Percentiles rank a stretch among this genome's conserved stretches.
These are phyloP conservation scores for Gloeophyllum trabeum DNA, from an alignment of 768 basidiomycete genomes.

Conservation along the genomic window DNA sequence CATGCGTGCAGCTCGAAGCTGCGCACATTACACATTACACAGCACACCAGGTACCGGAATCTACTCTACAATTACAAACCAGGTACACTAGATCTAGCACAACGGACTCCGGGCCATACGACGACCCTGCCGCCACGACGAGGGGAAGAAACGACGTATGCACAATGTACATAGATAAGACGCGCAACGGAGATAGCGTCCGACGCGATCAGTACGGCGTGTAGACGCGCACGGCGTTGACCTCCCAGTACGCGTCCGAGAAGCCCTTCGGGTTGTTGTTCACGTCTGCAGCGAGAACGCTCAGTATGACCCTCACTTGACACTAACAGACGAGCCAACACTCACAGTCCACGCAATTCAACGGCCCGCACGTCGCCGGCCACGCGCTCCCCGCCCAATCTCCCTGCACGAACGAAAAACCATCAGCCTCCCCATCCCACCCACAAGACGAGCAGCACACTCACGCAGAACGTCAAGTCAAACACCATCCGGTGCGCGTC, in stretches of 20 bases:
- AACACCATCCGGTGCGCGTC: slow-evolving; percentile 42
- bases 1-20: too few species aligned
- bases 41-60: too few species aligned
- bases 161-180: too few species aligned
- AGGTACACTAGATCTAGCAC: too few species aligned
- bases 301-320: neutral
- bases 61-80: too few species aligned
- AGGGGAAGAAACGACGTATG: too few species aligned
- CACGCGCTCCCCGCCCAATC: slow-evolving; percentile 42
- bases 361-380: slow-evolving; percentile 25
- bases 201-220: too few species aligned
- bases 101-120: too few species aligned
- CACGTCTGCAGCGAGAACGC: slow-evolving; percentile 29
- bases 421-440: slow-evolving; percentile 4
- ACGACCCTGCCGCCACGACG: too few species aligned
- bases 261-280: slow-evolving; percentile 48
- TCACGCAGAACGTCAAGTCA: slow-evolving; percentile 52
- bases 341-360: slow-evolving; percentile 36
- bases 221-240: slow-evolving; percentile 52
- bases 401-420: slow-evolving; percentile 22
- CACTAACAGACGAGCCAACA: slow-evolving; percentile 2
- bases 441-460: slow-evolving; percentile 12
- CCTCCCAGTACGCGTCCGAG: slow-evolving; percentile 56
- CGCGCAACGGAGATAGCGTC: too few species aligned
- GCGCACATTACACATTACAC: too few species aligned